Evolutionary conservation across 192 early-diverging fungal species (phyloP), one percentile per base, ranked within the genome.

Genomic region (Coemansia nantahalensis): DNA sequence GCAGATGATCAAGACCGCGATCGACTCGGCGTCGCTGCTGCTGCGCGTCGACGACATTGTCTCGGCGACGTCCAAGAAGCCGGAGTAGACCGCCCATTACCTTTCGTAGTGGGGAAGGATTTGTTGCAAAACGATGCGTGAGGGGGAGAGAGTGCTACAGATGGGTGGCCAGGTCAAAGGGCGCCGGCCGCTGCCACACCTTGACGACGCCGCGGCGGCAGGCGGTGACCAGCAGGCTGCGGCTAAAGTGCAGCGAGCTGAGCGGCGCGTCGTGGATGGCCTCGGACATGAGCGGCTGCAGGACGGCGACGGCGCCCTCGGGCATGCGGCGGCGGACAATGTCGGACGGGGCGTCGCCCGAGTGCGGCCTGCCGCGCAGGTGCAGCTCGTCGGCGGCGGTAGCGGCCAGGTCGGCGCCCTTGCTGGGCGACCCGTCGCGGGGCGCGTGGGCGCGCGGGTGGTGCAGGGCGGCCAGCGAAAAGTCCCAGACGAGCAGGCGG

Each of bases 1-100:
- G 11, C 97, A 99, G 82, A 99, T 94, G 4, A 85, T 99, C 79
- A 99, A 98, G 86, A 98, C 97, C 18, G 97, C 97, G 17, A 92
- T 99, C 56, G 97, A 99, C 82, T 95, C 84, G 30, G 85, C 90
- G 19, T 90, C 86, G 56, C 51, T 92, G 60, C 62, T 92, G 41
- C 65, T 92, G 54, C 85, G 90, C 46, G 89, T 92, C 33, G 97
- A 99, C 63, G 97, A 98, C 78, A 98, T 99, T 78, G 94, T 99
- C 4, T 94, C 91, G 18, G 74, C 55, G 2, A 77, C 74, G 7
- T 48, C 57, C 33, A 77, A 69, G 37, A 67, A 64, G 40, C 37
- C 49, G 5, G 50, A 59, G 51, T 66, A 61, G 37, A 28, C 4
- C 26, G 26, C 26, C 26, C 26, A 28, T 28, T 28, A 7, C 26